These are phyloP conservation scores for Eragrostis tef DNA, from an alignment of 202 grass and related monocot species.

Conservation along the genomic window DNA sequence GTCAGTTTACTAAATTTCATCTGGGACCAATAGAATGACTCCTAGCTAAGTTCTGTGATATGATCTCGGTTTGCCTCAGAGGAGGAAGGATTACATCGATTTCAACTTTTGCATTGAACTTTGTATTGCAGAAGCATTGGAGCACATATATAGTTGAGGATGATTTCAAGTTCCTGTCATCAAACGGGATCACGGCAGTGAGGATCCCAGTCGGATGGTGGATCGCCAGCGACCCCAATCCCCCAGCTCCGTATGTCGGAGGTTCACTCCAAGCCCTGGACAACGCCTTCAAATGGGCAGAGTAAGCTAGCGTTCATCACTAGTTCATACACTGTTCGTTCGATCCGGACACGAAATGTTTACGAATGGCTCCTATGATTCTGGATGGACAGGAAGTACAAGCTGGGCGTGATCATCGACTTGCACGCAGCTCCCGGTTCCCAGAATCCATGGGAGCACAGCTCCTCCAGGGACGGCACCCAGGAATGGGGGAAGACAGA, in stretches of 20 bases:
- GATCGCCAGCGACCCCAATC: constrained; percentile 71
- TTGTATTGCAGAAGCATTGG: constrained; percentile 65
- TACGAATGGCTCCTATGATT: not conserved
- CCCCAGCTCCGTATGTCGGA: constrained; percentile 71
- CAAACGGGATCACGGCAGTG: constrained; percentile 63
- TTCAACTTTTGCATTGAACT: not conserved
- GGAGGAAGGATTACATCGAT: not conserved
- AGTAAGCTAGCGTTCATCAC: constrained; percentile 47
- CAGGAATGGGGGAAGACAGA: constrained; percentile 65
- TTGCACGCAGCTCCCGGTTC: constrained; percentile 69
- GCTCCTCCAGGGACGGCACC: constrained; percentile 59
- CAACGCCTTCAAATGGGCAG: constrained; percentile 86
- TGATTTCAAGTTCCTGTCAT: constrained; percentile 69
- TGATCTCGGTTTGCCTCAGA: too few relatives aligned
- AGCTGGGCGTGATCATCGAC: constrained; percentile 63
- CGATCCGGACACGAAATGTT: not conserved
- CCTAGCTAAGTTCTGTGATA: too few relatives aligned
- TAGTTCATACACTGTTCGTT: not conserved
- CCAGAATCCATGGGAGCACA: constrained; percentile 70
- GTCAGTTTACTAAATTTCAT: not conserved
- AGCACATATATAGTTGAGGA: constrained; percentile 74
- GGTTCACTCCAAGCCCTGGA: constrained; percentile 72
- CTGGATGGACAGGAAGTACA: constrained; percentile 48
- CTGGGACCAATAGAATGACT: too few relatives aligned
- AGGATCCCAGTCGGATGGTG: constrained; percentile 92